Base-by-base conservation (phyloP, 176 grass and related monocot genomes). In the Microstegium vimineum region DNA sequence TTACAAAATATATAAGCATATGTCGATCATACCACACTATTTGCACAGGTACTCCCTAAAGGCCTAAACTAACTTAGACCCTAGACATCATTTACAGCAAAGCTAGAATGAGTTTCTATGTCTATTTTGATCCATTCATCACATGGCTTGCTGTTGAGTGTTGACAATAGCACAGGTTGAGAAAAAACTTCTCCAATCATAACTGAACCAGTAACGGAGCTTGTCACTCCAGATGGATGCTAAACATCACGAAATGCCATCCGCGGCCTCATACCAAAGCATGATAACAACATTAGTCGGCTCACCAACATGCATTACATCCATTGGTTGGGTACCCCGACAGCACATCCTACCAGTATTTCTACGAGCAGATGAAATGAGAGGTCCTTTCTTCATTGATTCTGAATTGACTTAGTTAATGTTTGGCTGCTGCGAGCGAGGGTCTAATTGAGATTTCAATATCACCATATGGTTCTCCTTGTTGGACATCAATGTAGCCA, bases 381-480 rank as follows among this genome's bases (percentile, higher is more conserved):
- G 18, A 9, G 74, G 23, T 14, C 56, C 10, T 16, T n/a, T 71
- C 35, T 10, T 32, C 56, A 31, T 54, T 23, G 15, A 71, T 43
- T 76, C 35, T 20, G 71, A 64, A 63, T 60, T 37, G 30, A 16
- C 46, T 71, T 9, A 7, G 60, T 94, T 79, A 90, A 61, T 88
- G 35, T 84, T 97, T 88, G 17, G 67, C 51, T 30, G 57, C 49
- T 67, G 87, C 76, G 27, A 95, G 89, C 40, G 67, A 85, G 20
- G 92, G 80, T 84, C 66, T 90, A 72, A 92, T 79, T 20, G 46
- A 88, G 78, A 98, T 87, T 35, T 87, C 64, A 90, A 98, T 91
- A 80, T 95, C 93, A 66, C 87, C 85, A 42, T 95, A 95, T 3
- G 89, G 45, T 69, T 85, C 87, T 74, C 85, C 87, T 90, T 98